Percentiles rank a stretch among this genome's conserved stretches.
phyloP scores from a whole-genome alignment of 2,329 filamentous ascomycete species.

The Alternaria alternata region DNA sequence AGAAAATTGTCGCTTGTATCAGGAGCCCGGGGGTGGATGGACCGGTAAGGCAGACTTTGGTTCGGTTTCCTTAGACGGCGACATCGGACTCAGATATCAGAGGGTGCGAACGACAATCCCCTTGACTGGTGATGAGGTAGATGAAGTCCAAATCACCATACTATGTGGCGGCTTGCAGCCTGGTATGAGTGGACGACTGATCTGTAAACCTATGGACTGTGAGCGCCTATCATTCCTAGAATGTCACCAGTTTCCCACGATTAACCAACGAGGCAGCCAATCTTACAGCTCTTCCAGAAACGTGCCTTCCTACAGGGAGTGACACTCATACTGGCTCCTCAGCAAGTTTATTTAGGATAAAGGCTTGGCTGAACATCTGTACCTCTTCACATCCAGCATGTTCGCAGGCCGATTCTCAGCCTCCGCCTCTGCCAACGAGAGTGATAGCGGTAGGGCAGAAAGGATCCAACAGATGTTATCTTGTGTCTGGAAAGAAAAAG shows the following conservation, averaged over 20 bases:
- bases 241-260: accelerated
- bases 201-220: no score
- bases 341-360: neutral
- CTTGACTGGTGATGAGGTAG: no score
- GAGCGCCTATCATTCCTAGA: accelerated
- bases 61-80: no score
- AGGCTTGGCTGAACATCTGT: neutral
- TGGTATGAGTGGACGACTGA: no score
- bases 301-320: neutral
- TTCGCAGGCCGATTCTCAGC: neutral
- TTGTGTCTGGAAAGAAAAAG: neutral
- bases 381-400: neutral
- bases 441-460: neutral
- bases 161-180: no score
- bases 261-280: no score
- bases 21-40: no score
- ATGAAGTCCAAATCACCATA: no score
- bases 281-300: neutral
- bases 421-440: neutral
- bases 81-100: no score
- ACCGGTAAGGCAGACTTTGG: no score
- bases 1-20: accelerated
- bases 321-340: neutral
- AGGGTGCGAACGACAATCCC: no score
- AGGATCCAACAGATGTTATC: accelerated